A percentile compares a stretch with the other conserved stretches of the same genome.
Evolutionary conservation across 1,284 basidiomycete genomes (phyloP).

Genomic region (Moesziomyces antarcticus): DNA sequence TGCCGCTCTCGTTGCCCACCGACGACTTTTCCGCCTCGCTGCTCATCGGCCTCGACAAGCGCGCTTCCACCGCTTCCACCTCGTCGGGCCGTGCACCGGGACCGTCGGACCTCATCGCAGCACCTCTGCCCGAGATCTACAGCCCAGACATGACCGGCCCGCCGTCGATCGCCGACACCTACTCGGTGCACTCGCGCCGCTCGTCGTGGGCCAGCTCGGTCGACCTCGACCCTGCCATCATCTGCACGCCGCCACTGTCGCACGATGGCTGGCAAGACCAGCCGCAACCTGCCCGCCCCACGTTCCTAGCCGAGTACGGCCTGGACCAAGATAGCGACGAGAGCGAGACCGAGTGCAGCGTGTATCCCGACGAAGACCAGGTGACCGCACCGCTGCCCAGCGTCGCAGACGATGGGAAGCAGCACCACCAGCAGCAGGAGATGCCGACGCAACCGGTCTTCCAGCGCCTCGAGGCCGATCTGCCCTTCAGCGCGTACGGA

Average conservation of each 20-base stretch:
- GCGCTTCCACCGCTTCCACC: slow-evolving; percentile 19
- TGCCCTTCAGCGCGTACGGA: slow-evolving; percentile 5
- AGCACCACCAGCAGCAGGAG: slow-evolving; percentile 5
- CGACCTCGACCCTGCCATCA: slow-evolving; percentile 40
- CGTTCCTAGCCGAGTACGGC: slow-evolving; percentile 38
- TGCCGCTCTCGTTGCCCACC: slow-evolving; percentile 19
- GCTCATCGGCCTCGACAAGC: slow-evolving; percentile 29
- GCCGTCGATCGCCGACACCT: slow-evolving; percentile 42
- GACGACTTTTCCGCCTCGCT: slow-evolving; percentile 30
- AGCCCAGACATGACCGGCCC: slow-evolving; percentile 3
- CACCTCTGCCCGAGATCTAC: slow-evolving; percentile 11
- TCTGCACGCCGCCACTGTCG: slow-evolving; percentile 37
- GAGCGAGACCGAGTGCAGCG: slow-evolving; percentile 40
- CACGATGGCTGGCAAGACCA: slow-evolving; percentile 22
- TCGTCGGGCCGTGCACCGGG: slow-evolving; percentile 40
- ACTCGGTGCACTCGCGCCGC: slow-evolving; percentile 28
- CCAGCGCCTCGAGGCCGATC: slow-evolving; percentile 36
- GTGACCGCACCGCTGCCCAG: slow-evolving; percentile 2
- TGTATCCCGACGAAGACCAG: slow-evolving; percentile 18
- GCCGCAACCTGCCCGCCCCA: slow-evolving; percentile 6
- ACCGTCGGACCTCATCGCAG: slow-evolving; percentile 29
- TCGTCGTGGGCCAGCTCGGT: slow-evolving; percentile 41
- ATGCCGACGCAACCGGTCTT: slow-evolving; percentile 27
- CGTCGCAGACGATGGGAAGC: background rate
- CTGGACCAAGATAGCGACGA: slow-evolving; percentile 41